Base-by-base conservation (phyloP, 2,329 filamentous ascomycete species). In the Paramyrothecium roridum region DNA sequence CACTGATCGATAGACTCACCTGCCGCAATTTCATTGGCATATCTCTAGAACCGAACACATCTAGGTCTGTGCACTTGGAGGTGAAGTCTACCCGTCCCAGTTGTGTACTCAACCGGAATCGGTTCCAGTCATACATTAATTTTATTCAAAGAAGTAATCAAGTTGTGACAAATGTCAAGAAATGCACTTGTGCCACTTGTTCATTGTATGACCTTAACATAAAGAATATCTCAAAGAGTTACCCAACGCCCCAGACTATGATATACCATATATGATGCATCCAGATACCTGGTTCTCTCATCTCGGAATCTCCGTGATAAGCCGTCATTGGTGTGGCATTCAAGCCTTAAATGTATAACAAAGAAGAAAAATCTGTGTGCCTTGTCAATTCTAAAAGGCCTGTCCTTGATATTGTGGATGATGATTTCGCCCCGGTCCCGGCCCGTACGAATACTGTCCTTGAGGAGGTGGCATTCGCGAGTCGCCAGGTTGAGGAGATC, bases 351-450 rank as follows among this genome's bases (percentile, higher is more conserved):
- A 30, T 30, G 4, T 30, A 43, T 8, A 17, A 43, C 17, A 52
- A 55, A 54, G 33, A 54, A 56, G 59, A 58, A 54, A 55, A 59
- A 59, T 52, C 45, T 22, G 57, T 30, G 21, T 52, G 37, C 47
- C 22, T 34, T 46, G 47, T 47, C 50, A 54, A 49, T 26, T 34
- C 56, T 63, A 73, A 52, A 72, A 73, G 16, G 70, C 70, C 52
- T 73, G 71, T 12, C 72, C 70, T 50, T 76, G 72, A 49, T 73
- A 70, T 19, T 67, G 68, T 2, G 64, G 66, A 22, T 66, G 64
- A 22, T 58, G 55, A 11, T 56, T 48, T 50, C 63, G 67, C 43
- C 54, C 54, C 3, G 53, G 23, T 43, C 59, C 60, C 30, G 59
- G 43, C 7, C 61, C 57, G 7, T 62, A 53, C n/a, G 57, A 57